A percentile compares a stretch with the other conserved stretches of the same genome.
Evolutionary conservation across 345 rosid species (phyloP).

Genomic region (Turritis glabra): DNA sequence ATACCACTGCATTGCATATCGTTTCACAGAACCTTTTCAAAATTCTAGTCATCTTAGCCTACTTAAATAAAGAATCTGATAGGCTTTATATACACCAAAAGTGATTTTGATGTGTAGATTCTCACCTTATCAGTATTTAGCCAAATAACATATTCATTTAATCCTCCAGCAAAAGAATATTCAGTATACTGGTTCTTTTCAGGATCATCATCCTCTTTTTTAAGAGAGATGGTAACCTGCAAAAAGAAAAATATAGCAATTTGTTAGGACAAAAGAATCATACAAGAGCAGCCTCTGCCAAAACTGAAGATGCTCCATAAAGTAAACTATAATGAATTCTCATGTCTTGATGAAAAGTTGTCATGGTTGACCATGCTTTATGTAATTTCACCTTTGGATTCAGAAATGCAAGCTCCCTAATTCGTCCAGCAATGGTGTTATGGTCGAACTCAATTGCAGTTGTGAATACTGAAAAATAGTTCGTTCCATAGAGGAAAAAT

Average conservation of each 20-base stretch:
- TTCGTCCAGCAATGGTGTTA: slow-evolving; percentile 81
- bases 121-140: slow-evolving; percentile 85
- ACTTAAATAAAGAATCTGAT: background rate
- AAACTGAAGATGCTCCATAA: slow-evolving; percentile 22
- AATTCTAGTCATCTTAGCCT: slow-evolving; percentile 7
- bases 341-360: slow-evolving; percentile 6
- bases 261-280: background rate
- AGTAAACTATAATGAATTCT: background rate
- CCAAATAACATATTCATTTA: slow-evolving; percentile 93
- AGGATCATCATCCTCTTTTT: slow-evolving; percentile 58
- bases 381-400: slow-evolving; percentile 72
- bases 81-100: background rate
- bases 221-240: slow-evolving; percentile 76
- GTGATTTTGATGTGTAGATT: background rate
- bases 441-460: slow-evolving; percentile 86
- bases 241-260: slow-evolving; percentile 27
- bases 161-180: slow-evolving; percentile 81
- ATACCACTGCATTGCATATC: background rate
- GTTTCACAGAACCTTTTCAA: background rate
- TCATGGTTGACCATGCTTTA: slow-evolving; percentile 12
- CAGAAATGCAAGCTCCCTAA: slow-evolving; percentile 94
- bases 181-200: slow-evolving; percentile 63
- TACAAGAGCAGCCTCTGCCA: slow-evolving; percentile 15
- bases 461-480: slow-evolving; percentile 67
- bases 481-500: slow-evolving; percentile 11